Evolutionary conservation across 495 filamentous ascomycete genomes (phyloP), one percentile per base, ranked within the genome.

Genomic region (Cercophora scortea): DNA sequence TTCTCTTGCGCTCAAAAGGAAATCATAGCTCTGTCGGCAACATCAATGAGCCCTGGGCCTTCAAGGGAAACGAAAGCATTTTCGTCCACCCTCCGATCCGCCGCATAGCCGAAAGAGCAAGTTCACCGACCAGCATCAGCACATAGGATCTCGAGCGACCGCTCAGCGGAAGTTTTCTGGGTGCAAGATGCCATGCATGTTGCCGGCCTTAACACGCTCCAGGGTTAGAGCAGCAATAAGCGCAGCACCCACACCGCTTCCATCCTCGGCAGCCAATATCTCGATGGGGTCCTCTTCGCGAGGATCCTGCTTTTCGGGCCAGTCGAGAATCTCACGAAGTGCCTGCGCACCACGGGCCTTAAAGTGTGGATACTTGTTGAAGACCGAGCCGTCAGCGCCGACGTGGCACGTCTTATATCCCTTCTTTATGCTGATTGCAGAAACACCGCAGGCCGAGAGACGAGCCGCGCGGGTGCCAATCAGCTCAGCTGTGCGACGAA

Each of bases 291-390:
- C 92, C 63, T 85, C 79, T 66, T 87, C 85, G 60, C 61, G 79
- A 5, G 67, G 55, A 54, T 63, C 73, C 47, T 73, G 76, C 72
- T 79, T 81, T 46, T 80, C 79, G 3, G 82, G 77, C 93, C 92
- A 96, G 69, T 93, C 90, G 11, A 97, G 79, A 60, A 96, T 95
- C 75, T 97, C 91, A 16, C 90, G 83, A 17, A 97, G 82, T 17
- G 92, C 92, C 59, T 83, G 76, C 5, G 92, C 92, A 50, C 90
- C 90, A 46, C 92, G 87, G 13, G 80, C 80, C 78, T 96, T 92
- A 79, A 97, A 97, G 70, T 96, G 88, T 2, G 92, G 92, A 72
- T 96, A 96, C 69, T 95, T 96, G 78, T 95, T 96, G 77, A 96
- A 97, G 42, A 97, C 90, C 10, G 87, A 92, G 19, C 92, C 92